phyloP scores from a whole-genome alignment of 2,329 filamentous ascomycete species.

The Thermoascus crustaceus region DNA sequence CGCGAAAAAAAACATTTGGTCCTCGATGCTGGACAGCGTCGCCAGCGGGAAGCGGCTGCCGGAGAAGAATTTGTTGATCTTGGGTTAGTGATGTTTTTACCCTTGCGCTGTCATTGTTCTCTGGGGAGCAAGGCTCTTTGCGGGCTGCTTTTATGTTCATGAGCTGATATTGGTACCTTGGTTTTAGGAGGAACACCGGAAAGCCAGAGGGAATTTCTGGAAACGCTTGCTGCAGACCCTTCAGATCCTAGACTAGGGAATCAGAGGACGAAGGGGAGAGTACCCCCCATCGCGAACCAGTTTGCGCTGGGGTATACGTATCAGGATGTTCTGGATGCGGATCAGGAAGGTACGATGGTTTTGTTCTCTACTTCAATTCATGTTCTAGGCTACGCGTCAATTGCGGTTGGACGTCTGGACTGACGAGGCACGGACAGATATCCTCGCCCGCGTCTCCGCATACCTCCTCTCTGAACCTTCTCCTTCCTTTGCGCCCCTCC shows the following conservation, averaged over 20 bases:
- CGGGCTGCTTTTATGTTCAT: no score
- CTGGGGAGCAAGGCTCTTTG: no score
- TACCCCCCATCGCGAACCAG: conserved; percentile 77
- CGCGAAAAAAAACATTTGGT: conserved; percentile 83
- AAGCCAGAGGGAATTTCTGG: conserved; percentile 76
- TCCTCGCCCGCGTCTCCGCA: conserved; percentile 77
- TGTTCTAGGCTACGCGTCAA: no score
- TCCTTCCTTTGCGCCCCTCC: conserved; percentile 69
- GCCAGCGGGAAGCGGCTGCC: conserved; percentile 83
- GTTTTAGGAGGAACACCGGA: conserved; percentile 71
- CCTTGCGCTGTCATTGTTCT: conserved; percentile 6
- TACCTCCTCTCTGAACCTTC: conserved; percentile 84
- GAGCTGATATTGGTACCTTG: no score
- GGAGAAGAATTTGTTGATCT: conserved; percentile 81
- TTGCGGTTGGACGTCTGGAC: neutral
- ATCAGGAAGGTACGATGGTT: conserved; percentile 65
- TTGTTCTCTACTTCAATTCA: neutral
- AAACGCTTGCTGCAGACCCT: conserved; percentile 42
- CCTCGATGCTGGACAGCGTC: conserved; percentile 81
- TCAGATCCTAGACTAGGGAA: conserved; percentile 33
- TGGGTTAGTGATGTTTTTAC: conserved; percentile 50
- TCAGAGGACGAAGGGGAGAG: conserved; percentile 46
- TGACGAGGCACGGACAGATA: conserved; percentile 50
- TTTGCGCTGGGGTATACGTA: conserved; percentile 93
- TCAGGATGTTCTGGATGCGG: conserved; percentile 85